Base-by-base conservation (phyloP, 164 flowering plant genomes). In the Pachysandra terminalis region DNA sequence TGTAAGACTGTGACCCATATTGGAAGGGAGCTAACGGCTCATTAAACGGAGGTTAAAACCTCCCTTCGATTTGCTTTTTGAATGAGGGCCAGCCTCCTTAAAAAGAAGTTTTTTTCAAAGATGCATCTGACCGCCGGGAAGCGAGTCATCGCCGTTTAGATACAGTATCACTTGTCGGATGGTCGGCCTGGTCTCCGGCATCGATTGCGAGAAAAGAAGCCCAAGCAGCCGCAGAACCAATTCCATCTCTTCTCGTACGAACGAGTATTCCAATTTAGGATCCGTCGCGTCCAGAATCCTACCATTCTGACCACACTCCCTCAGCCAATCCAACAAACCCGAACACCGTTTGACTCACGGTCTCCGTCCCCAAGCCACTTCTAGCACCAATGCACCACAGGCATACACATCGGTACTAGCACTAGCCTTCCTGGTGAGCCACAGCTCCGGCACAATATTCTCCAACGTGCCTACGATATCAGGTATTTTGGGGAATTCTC, bases 371-470 rank as follows among this genome's bases (percentile, higher is more conserved):
- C 68, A 68, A 0, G 71, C 83, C 40, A 86, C 82, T 64, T 82
- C 90, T 0, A 86, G 79, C 0, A 84, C 73, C n/a, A 86, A 28
- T 28, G 80, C 77, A 17, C 90, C 90, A 59, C 67, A 86, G 5
- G 83, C 83, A 67, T 64, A 86, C 57, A 84, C 86, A 59, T 86
- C 87, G 5, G 90, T 63, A 32, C 76, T 61, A 8, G 83, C 48
- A 0, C 84, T 78, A 9, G 86, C 83, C 73, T 74, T 80, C 23
- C 87, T 86, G 5, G 78, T 73, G 10, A 78, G 84, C 17, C 75
- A 66, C 63, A 82, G 35, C 53, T 84, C 90, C 15, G 90, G 87
- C 26, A 86, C 87, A 0, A 86, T 63, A 65, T 84, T 82, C 48
- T 85, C 87, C 0, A 83, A 37, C 0, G 90, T 86, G 15, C 87